These are phyloP conservation scores for Hirschfeldia incana DNA, from an alignment of 345 rosid genomes.

Conservation along the genomic window DNA sequence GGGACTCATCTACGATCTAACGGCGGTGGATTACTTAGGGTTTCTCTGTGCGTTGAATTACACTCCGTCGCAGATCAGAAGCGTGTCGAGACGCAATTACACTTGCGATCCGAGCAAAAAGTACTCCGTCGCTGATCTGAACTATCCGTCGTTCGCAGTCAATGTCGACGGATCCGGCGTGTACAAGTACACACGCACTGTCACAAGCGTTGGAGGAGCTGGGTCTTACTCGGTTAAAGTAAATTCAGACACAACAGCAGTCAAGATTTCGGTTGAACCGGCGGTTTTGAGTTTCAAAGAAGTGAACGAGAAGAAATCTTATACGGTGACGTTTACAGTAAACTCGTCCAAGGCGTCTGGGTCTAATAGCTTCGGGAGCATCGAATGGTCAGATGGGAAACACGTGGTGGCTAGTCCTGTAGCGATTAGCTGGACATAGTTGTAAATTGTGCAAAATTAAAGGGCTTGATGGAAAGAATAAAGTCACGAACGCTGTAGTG, in stretches of 20 bases:
- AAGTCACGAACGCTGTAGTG: slow-evolving; percentile 12
- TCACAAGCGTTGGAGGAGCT: slow-evolving; percentile 66
- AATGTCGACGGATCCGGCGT: slow-evolving; percentile 40
- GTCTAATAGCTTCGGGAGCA: slow-evolving; percentile 52
- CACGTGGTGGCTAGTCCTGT: slow-evolving; percentile 75
- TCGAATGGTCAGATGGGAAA: slow-evolving; percentile 81
- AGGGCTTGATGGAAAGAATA: background rate
- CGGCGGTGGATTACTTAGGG: slow-evolving; percentile 59
- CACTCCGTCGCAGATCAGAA: slow-evolving; percentile 50
- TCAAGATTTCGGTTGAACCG: slow-evolving; percentile 66
- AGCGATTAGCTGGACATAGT: slow-evolving; percentile 70
- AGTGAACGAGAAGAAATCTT: slow-evolving; percentile 66
- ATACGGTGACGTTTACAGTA: slow-evolving; percentile 63
- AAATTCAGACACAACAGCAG: slow-evolving; percentile 41
- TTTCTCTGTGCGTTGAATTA: slow-evolving; percentile 79
- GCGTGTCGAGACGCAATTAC: slow-evolving; percentile 48
- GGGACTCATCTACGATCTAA: slow-evolving; percentile 77
- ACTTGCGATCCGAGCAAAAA: slow-evolving; percentile 51
- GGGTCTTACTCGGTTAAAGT: slow-evolving; percentile 59
- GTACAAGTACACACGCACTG: slow-evolving; percentile 60
- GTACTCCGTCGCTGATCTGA: slow-evolving; percentile 53
- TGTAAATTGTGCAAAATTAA: slow-evolving; percentile 12
- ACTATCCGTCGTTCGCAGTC: slow-evolving; percentile 82
- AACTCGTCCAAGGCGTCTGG: slow-evolving; percentile 42
- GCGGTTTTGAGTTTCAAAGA: slow-evolving; percentile 51